Percentiles rank a stretch among this genome's conserved stretches.
phyloP scores from a whole-genome alignment of 441 rosid genomes.

The Pelargonium citronellum region DNA sequence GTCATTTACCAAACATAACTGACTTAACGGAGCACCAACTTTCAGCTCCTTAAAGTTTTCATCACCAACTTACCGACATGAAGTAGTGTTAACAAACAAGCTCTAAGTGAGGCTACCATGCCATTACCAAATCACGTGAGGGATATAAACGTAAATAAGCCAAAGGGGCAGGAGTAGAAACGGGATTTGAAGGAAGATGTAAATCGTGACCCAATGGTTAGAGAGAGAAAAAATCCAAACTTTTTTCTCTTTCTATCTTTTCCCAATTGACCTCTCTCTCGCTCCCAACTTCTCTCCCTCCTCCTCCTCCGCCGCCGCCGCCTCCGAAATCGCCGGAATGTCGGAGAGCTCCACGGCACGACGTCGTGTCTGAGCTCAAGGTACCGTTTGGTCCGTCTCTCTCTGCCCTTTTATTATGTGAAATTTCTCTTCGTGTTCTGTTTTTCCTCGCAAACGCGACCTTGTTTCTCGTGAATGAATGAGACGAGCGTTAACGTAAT shows the following conservation, averaged over 20 bases:
- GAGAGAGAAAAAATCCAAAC: conserved; percentile 4
- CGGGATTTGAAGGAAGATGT: not conserved
- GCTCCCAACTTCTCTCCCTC: conserved; percentile 1
- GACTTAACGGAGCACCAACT: too few relatives aligned
- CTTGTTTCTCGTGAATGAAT: not conserved
- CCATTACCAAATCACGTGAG: too few relatives aligned
- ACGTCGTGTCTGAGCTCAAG: conserved; percentile 1
- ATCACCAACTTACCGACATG: too few relatives aligned
- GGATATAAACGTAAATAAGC: not conserved
- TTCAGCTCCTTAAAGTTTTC: too few relatives aligned
- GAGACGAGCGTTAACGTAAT: too few relatives aligned
- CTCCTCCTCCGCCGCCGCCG: not conserved
- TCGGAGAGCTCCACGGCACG: not conserved
- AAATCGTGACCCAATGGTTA: conserved; percentile 10
- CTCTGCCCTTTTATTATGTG: not conserved
- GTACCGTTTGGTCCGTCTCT: not conserved
- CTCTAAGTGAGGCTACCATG: too few relatives aligned
- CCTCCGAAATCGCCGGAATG: conserved; percentile 13
- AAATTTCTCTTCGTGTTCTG: not conserved
- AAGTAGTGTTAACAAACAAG: too few relatives aligned
- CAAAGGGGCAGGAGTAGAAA: not conserved
- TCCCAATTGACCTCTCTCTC: conserved; percentile 4
- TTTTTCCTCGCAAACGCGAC: not conserved
- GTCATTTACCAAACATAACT: too few relatives aligned
- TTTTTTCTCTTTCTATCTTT: conserved; percentile 1